Evolutionary conservation across 768 basidiomycete genomes (phyloP).

Genomic region (Cystofilobasidium bisporidii): DNA sequence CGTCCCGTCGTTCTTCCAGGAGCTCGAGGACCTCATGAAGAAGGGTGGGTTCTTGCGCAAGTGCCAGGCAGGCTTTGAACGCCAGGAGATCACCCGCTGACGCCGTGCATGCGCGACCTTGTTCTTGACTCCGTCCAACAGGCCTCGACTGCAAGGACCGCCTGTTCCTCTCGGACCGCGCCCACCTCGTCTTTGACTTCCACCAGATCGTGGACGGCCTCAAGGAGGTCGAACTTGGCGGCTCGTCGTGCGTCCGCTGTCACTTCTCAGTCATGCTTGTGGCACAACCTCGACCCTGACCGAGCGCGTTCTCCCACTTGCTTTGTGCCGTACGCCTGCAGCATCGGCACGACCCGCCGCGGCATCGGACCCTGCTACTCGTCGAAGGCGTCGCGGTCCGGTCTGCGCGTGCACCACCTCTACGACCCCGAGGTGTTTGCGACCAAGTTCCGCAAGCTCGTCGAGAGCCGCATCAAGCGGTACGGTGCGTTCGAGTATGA

Average conservation of each 20-base stretch:
- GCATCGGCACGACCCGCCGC: slow-evolving; percentile 95
- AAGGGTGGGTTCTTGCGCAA: slow-evolving; percentile 64
- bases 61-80: too few relatives aligned
- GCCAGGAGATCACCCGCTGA: too few relatives aligned
- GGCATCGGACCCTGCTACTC: slow-evolving; percentile 99
- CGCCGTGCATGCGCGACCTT: too few relatives aligned
- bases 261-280: background rate
- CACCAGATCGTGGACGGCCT: slow-evolving; percentile 99
- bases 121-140: slow-evolving; percentile 36
- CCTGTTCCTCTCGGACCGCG: slow-evolving; percentile 87
- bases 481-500: slow-evolving; percentile 98
- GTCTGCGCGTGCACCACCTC: slow-evolving; percentile 89
- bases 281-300: too few relatives aligned
- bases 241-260: slow-evolving; percentile 51
- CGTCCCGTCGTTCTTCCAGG: slow-evolving; percentile 84
- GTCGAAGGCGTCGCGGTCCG: slow-evolving; percentile 90
- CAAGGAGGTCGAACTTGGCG: slow-evolving; percentile 94
- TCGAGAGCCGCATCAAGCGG: slow-evolving; percentile 94
- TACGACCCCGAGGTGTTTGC: slow-evolving; percentile 76
- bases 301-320: background rate
- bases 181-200: slow-evolving; percentile 96
- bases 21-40: slow-evolving; percentile 71
- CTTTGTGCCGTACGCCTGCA: slow-evolving; percentile 33
- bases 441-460: slow-evolving; percentile 82
- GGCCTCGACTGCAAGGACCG: slow-evolving; percentile 77